These are phyloP conservation scores for Rubia tinctorum DNA, from an alignment of 305 asterid genomes.

Conservation along the genomic window DNA sequence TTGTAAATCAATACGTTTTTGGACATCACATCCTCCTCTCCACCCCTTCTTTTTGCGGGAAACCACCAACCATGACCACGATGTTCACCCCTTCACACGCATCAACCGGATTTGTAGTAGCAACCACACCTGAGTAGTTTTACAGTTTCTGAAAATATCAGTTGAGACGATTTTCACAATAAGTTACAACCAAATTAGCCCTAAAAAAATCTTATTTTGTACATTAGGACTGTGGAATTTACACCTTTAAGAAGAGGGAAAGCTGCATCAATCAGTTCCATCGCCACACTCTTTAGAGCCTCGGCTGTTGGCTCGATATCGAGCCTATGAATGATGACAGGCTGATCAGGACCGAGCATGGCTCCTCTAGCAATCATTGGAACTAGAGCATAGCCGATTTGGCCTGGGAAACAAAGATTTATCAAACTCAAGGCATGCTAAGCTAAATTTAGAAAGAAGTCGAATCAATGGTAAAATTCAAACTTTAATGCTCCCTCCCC, in stretches of 20 bases:
- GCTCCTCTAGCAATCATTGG: slow-evolving; percentile 88
- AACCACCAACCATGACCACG: slow-evolving; percentile 79
- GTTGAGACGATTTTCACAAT: neutral
- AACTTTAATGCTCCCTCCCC: too few species aligned
- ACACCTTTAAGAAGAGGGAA: slow-evolving; percentile 82
- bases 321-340: slow-evolving; percentile 82
- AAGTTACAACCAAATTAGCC: neutral
- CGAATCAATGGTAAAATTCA: neutral
- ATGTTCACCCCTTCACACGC: slow-evolving; percentile 66
- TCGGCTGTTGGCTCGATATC: slow-evolving; percentile 61
- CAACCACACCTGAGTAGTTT: slow-evolving; percentile 51
- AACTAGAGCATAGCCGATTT: slow-evolving; percentile 87
- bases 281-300: slow-evolving; percentile 56
- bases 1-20: slow-evolving; percentile 73
- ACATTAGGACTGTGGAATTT: neutral
- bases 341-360: slow-evolving; percentile 79
- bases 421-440: neutral
- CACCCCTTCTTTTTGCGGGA: slow-evolving; percentile 74
- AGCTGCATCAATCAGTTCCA: slow-evolving; percentile 85
- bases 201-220: too few species aligned
- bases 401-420: slow-evolving; percentile 40
- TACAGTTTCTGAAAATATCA: too few species aligned
- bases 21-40: slow-evolving; percentile 78
- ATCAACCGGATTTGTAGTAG: slow-evolving; percentile 63
- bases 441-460: neutral